Evolutionary conservation across 139 green algal genomes (phyloP).

Genomic region (Tetratostichococcus sp.): DNA sequence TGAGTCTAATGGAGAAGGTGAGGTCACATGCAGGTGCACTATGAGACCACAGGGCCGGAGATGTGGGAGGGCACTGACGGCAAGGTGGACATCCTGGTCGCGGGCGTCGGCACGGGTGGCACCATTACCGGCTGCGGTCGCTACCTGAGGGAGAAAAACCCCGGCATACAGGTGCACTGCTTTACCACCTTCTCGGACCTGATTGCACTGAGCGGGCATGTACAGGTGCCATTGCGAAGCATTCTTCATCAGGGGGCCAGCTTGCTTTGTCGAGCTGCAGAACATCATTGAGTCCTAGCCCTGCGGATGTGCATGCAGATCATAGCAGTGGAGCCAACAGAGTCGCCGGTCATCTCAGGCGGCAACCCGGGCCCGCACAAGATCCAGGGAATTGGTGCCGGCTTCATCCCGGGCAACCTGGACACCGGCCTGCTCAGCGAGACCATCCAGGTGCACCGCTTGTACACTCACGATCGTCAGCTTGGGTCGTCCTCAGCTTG

Average conservation of each 20-base stretch:
- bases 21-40: slow-evolving; percentile 82
- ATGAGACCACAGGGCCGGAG: slow-evolving; percentile 92
- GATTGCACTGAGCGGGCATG: too few species aligned
- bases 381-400: slow-evolving; percentile 93
- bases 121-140: slow-evolving; percentile 80
- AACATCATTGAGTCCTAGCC: too few species aligned
- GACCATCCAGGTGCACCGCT: slow-evolving; percentile 75
- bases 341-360: slow-evolving; percentile 40
- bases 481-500: too few species aligned
- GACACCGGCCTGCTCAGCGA: slow-evolving; percentile 80
- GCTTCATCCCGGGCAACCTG: slow-evolving; percentile 91
- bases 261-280: too few species aligned
- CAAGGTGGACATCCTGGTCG: slow-evolving; percentile 65
- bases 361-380: slow-evolving; percentile 66
- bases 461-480: too few species aligned
- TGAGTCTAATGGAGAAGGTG: too few species aligned
- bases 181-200: not conserved
- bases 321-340: slow-evolving; percentile 48
- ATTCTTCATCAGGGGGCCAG: too few species aligned
- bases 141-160: slow-evolving; percentile 78
- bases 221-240: too few species aligned
- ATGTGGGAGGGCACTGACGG: slow-evolving; percentile 87
- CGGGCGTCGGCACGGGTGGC: slow-evolving; percentile 83
- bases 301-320: slow-evolving; percentile 16
- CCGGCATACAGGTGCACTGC: slow-evolving; percentile 39